phyloP scores from a whole-genome alignment of 345 rosid genomes.

The Laguncularia racemosa region DNA sequence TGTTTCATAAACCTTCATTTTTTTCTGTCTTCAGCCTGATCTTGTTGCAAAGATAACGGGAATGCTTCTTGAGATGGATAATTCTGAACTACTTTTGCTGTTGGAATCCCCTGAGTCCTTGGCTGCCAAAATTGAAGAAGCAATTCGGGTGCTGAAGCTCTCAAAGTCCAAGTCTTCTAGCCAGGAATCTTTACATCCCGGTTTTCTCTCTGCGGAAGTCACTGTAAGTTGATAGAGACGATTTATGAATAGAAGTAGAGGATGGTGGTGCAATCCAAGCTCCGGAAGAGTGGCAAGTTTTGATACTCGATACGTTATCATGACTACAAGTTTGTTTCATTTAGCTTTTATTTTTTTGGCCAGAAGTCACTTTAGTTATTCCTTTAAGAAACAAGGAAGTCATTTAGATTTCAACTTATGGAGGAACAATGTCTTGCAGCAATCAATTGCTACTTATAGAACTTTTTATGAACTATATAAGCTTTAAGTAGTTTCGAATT shows the following conservation, averaged over 20 bases:
- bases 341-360: no score
- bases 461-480: no score
- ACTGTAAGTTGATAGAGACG: slow-evolving; percentile 38
- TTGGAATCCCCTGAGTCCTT: slow-evolving; percentile 57
- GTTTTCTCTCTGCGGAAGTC: slow-evolving; percentile 46
- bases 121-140: slow-evolving; percentile 59
- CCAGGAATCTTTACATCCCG: slow-evolving; percentile 34
- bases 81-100: slow-evolving; percentile 48
- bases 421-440: no score
- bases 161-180: slow-evolving; percentile 34
- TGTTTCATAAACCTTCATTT: neutral
- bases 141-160: slow-evolving; percentile 55
- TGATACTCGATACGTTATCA: neutral
- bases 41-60: slow-evolving; percentile 71
- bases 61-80: slow-evolving; percentile 79
- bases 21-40: slow-evolving; percentile 45
- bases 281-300: slow-evolving; percentile 4
- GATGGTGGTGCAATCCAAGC: slow-evolving; percentile 2
- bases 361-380: no score
- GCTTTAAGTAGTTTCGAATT: no score
- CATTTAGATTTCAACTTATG: no score
- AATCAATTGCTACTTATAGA: no score
- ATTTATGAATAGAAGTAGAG: neutral
- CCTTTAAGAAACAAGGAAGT: no score
- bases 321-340: neutral